These are phyloP conservation scores for Aspergillus eucalypticola DNA, from an alignment of 2,329 filamentous ascomycete genomes.

Conservation along the genomic window DNA sequence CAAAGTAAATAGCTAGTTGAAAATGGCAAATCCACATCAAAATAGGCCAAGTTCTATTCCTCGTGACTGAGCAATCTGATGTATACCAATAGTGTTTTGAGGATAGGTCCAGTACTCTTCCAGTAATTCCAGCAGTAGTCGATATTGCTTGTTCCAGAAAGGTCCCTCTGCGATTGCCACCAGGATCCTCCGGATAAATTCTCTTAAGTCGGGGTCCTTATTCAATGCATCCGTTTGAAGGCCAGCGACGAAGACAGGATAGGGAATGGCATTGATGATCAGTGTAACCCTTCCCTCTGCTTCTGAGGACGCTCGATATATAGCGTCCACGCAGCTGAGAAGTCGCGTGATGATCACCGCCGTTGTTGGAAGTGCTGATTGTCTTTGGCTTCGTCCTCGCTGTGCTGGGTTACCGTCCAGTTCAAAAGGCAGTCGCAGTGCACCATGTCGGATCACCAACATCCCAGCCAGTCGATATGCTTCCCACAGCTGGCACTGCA, in stretches of 20 bases:
- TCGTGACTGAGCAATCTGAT: constrained; percentile 23
- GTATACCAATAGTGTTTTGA: constrained; percentile 17
- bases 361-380: constrained; percentile 15
- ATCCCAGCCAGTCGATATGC: constrained; percentile 31
- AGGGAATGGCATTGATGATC: constrained; percentile 29
- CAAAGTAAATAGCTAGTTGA: not conserved
- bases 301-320: constrained; percentile 23
- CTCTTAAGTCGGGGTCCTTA: constrained; percentile 21
- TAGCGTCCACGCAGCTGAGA: constrained; percentile 28
- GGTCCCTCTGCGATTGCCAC: not conserved
- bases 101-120: constrained; percentile 28
- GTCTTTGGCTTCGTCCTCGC: not conserved
- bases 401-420: not conserved
- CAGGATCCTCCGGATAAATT: constrained; percentile 14
- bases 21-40: not conserved
- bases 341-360: constrained; percentile 24
- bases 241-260: constrained; percentile 27
- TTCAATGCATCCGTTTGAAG: constrained; percentile 16
- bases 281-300: constrained; percentile 16
- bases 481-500: constrained; percentile 34
- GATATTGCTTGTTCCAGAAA: not conserved
- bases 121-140: constrained; percentile 16
- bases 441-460: constrained; percentile 22
- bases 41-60: constrained; percentile 29
- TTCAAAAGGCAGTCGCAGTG: not conserved